Evolutionary conservation across 306 rosid species (phyloP).

Genomic region (Gastrolobium bilobum): DNA sequence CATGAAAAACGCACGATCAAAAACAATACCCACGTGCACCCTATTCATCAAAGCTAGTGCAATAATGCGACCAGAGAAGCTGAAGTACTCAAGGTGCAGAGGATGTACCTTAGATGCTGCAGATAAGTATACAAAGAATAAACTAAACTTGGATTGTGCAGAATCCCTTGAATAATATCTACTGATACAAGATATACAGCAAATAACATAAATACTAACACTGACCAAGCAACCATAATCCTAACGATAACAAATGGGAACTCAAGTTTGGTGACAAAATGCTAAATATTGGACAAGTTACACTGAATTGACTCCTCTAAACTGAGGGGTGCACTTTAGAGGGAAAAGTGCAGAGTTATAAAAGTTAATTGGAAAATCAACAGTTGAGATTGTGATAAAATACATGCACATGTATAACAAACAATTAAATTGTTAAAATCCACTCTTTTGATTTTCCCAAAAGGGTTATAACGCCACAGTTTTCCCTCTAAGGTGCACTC

Average conservation of each 20-base stretch:
- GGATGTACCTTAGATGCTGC: slow-evolving; percentile 92
- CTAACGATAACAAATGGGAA: slow-evolving; percentile 9
- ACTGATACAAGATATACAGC: slow-evolving; percentile 24
- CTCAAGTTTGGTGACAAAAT: slow-evolving; percentile 37
- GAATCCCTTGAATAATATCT: slow-evolving; percentile 22
- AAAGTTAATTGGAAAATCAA: too few relatives aligned
- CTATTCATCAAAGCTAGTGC: slow-evolving; percentile 86
- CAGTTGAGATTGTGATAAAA: too few relatives aligned
- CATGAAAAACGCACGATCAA: slow-evolving; percentile 82
- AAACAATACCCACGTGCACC: slow-evolving; percentile 87
- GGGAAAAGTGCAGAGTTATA: too few relatives aligned
- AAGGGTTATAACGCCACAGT: too few relatives aligned
- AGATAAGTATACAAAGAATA: slow-evolving; percentile 36
- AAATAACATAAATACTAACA: slow-evolving; percentile 23
- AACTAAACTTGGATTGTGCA: slow-evolving; percentile 57
- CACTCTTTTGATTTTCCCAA: too few relatives aligned
- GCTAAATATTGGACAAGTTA: neutral
- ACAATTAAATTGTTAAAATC: too few relatives aligned
- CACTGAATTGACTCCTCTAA: too few relatives aligned
- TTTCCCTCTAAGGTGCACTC: too few relatives aligned
- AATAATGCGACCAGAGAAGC: slow-evolving; percentile 83
- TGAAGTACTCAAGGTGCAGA: slow-evolving; percentile 84
- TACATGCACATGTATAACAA: too few relatives aligned
- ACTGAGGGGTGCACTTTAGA: too few relatives aligned
- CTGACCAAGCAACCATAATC: neutral